Conservation (phyloP, 306 rosid species). For the Citrullus colocynthis region DNA sequence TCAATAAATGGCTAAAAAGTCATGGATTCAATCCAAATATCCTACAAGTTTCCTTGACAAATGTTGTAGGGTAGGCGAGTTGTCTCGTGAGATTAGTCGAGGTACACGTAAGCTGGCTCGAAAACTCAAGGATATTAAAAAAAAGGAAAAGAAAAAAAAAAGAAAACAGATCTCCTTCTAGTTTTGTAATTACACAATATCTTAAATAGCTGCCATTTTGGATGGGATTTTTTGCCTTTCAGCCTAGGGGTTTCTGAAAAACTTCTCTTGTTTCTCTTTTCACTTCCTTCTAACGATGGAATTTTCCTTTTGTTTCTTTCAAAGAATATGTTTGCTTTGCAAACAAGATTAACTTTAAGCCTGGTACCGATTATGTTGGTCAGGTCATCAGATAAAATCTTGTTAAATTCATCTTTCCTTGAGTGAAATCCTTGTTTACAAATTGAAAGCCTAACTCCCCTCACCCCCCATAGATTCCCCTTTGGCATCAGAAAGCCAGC, state of each 20-base stretch:
- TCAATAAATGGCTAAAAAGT: no score
- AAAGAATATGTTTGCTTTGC: not conserved
- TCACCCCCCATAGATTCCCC: conserved; percentile 32
- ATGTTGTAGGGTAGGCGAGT: no score
- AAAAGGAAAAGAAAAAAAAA: no score
- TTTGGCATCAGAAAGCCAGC: conserved; percentile 84
- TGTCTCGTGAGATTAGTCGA: no score
- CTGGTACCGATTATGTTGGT: not conserved
- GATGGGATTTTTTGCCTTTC: not conserved
- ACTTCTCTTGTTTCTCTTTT: not conserved
- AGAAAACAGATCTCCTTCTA: not conserved
- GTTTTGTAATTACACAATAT: not conserved
- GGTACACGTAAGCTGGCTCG: no score
- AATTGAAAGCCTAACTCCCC: not conserved
- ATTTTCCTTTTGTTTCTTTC: not conserved
- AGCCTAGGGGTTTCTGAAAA: not conserved
- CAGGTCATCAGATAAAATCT: not conserved
- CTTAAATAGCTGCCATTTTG: not conserved
- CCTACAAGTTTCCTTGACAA: no score
- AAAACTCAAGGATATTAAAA: no score
- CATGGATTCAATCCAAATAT: no score
- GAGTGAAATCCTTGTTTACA: not conserved
- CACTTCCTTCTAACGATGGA: not conserved
- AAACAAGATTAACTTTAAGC: not conserved
- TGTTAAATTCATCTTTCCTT: not conserved